Conservation (phyloP, 2,329 filamentous ascomycete genomes). For the Alternaria arborescens region DNA sequence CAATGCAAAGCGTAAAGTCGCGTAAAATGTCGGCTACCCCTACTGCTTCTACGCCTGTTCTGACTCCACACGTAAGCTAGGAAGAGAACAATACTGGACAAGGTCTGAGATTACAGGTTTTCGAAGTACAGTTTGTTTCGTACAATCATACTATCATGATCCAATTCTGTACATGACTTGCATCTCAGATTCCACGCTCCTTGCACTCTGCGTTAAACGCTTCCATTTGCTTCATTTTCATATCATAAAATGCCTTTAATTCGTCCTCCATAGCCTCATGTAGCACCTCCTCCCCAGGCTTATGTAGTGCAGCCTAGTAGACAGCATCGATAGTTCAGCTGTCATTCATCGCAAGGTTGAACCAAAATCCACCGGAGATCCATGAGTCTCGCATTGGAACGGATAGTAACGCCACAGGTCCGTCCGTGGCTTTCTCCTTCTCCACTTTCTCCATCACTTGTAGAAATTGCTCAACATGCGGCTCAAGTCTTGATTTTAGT, state of each 20-base stretch:
- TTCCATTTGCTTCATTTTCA: slow-evolving; percentile 25
- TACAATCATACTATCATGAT: too few species aligned
- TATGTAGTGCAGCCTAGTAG: slow-evolving; percentile 39
- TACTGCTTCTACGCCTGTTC: background rate
- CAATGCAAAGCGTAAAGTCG: background rate
- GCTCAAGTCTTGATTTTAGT: too few species aligned
- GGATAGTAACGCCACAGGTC: background rate
- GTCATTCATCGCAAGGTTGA: background rate
- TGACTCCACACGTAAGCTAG: background rate
- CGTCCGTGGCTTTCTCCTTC: too few species aligned
- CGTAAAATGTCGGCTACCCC: background rate
- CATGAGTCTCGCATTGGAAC: background rate
- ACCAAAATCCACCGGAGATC: background rate
- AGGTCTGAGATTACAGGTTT: background rate
- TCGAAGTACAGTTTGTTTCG: background rate
- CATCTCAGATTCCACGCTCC: too few species aligned
- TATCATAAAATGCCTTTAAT: slow-evolving; percentile 16
- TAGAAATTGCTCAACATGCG: too few species aligned
- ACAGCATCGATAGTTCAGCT: background rate
- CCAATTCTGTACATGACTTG: too few species aligned
- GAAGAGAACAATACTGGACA: background rate
- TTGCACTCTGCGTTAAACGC: slow-evolving; percentile 8
- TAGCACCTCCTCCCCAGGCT: slow-evolving; percentile 17
- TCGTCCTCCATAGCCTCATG: slow-evolving; percentile 9
- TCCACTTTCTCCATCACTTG: too few species aligned